Percentiles rank a stretch among this genome's conserved stretches.
Evolutionary conservation across 305 asterid species (phyloP).

Genomic region (Ilex paraguariensis): DNA sequence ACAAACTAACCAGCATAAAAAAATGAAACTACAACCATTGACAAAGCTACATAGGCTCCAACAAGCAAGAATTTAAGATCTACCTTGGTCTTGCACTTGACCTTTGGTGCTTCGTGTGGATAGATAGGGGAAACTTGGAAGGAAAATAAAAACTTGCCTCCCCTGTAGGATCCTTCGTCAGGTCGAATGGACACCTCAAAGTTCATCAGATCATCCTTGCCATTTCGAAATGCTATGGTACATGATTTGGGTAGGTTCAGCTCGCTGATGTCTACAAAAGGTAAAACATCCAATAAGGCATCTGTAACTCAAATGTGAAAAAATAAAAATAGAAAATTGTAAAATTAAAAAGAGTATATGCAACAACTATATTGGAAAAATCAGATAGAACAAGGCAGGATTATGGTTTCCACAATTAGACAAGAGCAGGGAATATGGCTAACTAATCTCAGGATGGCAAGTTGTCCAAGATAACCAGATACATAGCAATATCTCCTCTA

Average conservation of each 20-base stretch:
- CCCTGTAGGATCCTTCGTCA: slow-evolving; percentile 35
- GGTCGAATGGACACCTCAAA: slow-evolving; percentile 32
- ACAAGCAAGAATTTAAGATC: background rate
- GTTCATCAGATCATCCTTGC: slow-evolving; percentile 34
- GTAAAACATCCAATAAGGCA: background rate
- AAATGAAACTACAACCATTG: background rate
- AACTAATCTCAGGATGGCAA: too few relatives aligned
- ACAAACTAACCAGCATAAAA: background rate
- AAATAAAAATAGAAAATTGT: too few relatives aligned
- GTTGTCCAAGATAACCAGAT: too few relatives aligned
- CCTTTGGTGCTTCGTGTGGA: slow-evolving; percentile 97
- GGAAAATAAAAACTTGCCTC: slow-evolving; percentile 58
- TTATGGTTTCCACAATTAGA: too few relatives aligned
- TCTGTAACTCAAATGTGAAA: too few relatives aligned
- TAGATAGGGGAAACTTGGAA: slow-evolving; percentile 84
- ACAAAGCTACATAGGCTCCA: background rate
- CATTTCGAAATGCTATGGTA: slow-evolving; percentile 26
- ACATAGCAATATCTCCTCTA: too few relatives aligned
- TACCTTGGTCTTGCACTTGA: slow-evolving; percentile 99
- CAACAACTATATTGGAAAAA: too few relatives aligned
- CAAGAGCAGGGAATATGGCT: too few relatives aligned
- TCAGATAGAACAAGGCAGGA: too few relatives aligned
- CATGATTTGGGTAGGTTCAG: slow-evolving; percentile 36
- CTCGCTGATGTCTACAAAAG: slow-evolving; percentile 29
- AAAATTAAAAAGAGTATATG: too few relatives aligned